Base-by-base conservation (phyloP, 345 rosid genomes). In the Xanthoceras sorbifolium region DNA sequence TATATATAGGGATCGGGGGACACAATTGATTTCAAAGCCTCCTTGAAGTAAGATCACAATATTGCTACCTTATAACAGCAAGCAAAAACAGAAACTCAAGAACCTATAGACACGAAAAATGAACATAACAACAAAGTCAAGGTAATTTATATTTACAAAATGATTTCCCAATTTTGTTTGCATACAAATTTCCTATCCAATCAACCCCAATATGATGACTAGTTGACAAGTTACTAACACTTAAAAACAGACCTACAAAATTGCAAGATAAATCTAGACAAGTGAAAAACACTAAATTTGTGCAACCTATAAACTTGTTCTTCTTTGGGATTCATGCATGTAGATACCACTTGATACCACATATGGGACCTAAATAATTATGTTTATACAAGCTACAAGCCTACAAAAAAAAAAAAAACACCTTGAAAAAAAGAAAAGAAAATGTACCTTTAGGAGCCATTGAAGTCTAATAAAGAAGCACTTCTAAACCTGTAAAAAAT, bases 401-500 rank as follows among this genome's bases (percentile, higher is more conserved):
- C n/a, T n/a, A n/a, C n/a, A n/a, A n/a, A 15, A 22, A 50, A 9
- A 1, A 29, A 1, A 9, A n/a, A n/a, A n/a, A n/a, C n/a, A n/a
- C n/a, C 42, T 36, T 9, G 32, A 69, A 11, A 17, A 31, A 64
- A 34, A 11, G 1, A 2, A 31, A 32, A 68, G n/a, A 40, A 11
- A 64, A 9, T 9, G 46, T 75, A 83, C 86, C 88, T 83, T 81
- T 86, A 6, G 86, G 88, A 79, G 88, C 80, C 88, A 86, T 86
- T 75, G 75, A 25, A 42, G 50, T 29, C 42, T 55, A 1, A 8
- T 0, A 3, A 73, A 46, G 2, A 61, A 29, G 23, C 60, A 63
- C 69, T 65, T 44, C 69, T 18, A 44, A 73, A 46, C n/a, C 69
- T 73, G 69, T 46, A 17, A 44, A 61, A 6, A 15, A 57, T n/a